Evolutionary conservation across 805 yeast species (phyloP), one percentile per base, ranked within the genome.

Genomic region (Monosporozyma siamensis): DNA sequence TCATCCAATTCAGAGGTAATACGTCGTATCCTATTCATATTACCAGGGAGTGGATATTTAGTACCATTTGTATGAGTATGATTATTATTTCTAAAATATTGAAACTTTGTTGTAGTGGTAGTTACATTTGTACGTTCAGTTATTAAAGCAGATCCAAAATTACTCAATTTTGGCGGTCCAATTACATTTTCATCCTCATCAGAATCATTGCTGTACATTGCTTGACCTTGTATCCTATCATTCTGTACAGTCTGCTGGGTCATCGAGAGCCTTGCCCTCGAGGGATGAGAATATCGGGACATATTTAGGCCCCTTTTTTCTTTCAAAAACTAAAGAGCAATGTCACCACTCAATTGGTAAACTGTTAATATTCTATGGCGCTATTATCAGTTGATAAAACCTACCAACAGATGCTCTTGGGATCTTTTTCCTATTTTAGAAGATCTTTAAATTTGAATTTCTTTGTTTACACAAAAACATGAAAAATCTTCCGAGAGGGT

Each of bases 81-180:
- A 14, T 21, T 36, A 26, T 34, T 31, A 15, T 31, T 18, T 6
- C 32, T 29, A 7, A 29, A 34, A 25, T 40, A 24, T 30, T 42
- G 45, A 27, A 39, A 34, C 27, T 36, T 27, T 11, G 44, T 38
- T 12, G 32, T 27, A 11, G 27, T 29, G n/a, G 17, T 42, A n/a
- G n/a, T n/a, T n/a, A n/a, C n/a, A 24, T 20, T 20, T 25, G 23
- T 38, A 9, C 25, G 41, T 15, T 38, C 45, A 20, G 50, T 48
- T 10, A 59, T 42, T 41, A 58, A 39, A 8, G 62, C 63, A n/a
- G 63, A 57, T 6, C 59, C 63, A 47, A 55, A 59, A 42, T 56
- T 46, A 43, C 64, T 59, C 24, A 59, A 38, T 29, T 51, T 50
- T 11, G 64, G 64, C 9, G 59, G 57, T 1, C 54, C 56, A 24